Conservation (phyloP, 2,329 filamentous ascomycete genomes). For the Beauveria varroae region DNA sequence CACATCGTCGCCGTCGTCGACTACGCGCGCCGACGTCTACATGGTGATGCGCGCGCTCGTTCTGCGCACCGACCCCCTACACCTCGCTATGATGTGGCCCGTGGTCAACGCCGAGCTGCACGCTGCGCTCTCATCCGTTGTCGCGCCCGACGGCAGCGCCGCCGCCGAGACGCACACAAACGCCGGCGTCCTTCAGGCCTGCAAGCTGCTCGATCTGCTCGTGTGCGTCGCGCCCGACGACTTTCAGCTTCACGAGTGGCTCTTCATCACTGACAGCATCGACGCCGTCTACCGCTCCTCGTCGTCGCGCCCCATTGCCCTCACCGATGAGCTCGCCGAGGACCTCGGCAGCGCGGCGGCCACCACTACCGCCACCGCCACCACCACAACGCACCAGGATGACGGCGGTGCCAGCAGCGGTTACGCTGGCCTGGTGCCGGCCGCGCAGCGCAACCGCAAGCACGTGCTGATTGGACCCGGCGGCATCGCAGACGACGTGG, state of each 20-base stretch:
- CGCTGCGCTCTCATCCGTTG: slow-evolving; percentile 66
- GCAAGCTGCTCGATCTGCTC: slow-evolving; percentile 87
- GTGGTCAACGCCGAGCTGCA: slow-evolving; percentile 82
- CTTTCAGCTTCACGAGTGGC: slow-evolving; percentile 97
- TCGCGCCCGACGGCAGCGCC: slow-evolving; percentile 55
- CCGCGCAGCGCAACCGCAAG: slow-evolving; percentile 25
- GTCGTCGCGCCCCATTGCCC: slow-evolving; percentile 60
- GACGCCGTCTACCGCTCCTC: slow-evolving; percentile 84
- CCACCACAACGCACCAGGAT: slow-evolving; percentile 6
- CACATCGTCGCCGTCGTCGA: slow-evolving; percentile 85
- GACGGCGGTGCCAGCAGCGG: slow-evolving; percentile 16
- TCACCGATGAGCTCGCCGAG: slow-evolving; percentile 80
- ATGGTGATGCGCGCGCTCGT: slow-evolving; percentile 78
- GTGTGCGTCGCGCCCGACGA: slow-evolving; percentile 84
- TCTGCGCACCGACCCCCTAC: slow-evolving; percentile 69
- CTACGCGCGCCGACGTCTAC: slow-evolving; percentile 81
- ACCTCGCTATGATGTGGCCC: slow-evolving; percentile 83
- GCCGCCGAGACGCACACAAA: slow-evolving; percentile 69
- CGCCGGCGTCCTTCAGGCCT: slow-evolving; percentile 74
- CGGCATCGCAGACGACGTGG: slow-evolving; percentile 48
- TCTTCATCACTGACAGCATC: slow-evolving; percentile 94
- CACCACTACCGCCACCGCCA: background rate
- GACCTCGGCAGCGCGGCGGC: slow-evolving; percentile 48
- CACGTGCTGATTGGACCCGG: slow-evolving; percentile 22
- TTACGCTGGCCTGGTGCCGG: slow-evolving; percentile 16